phyloP scores from a whole-genome alignment of 331 rosid genomes.

The Arachis monticola region DNA sequence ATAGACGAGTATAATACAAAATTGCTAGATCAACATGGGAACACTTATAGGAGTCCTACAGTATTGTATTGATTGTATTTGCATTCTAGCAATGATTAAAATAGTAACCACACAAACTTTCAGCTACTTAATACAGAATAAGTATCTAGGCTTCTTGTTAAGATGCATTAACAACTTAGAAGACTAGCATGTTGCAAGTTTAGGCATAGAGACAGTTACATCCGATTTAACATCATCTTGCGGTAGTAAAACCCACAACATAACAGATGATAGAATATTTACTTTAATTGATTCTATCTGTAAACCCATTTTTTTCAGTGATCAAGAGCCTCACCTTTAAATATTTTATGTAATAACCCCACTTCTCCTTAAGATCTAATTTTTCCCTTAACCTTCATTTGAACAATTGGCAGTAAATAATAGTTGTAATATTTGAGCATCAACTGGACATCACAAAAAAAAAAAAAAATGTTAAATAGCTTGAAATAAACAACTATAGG shows the following conservation, averaged over 20 bases:
- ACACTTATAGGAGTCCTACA: background rate
- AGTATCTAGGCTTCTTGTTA: constrained; percentile 7
- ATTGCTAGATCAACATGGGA: constrained; percentile 5
- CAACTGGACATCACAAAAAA: constrained; percentile 8
- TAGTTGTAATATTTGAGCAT: constrained; percentile 1
- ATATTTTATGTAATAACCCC: background rate
- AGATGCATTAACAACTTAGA: background rate
- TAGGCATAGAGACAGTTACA: constrained; percentile 4
- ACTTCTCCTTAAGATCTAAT: constrained; percentile 6
- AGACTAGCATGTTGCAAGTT: constrained; percentile 1
- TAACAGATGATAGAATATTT: no score
- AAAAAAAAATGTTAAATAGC: constrained; percentile 4
- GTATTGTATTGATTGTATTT: no score
- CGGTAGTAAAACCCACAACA: no score
- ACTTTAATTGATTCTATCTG: background rate
- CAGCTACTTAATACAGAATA: constrained; percentile 7
- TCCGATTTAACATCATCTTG: background rate
- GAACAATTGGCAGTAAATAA: constrained; percentile 10
- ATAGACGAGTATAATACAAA: constrained; percentile 6
- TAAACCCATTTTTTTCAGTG: background rate
- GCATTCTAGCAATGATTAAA: constrained; percentile 10
- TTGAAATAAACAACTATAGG: constrained; percentile 15
- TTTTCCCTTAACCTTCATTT: constrained; percentile 25
- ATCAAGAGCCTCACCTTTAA: constrained; percentile 9
- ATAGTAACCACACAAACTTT: constrained; percentile 14